These are phyloP conservation scores for Hymenoscyphus scutula DNA, from an alignment of 2,329 filamentous ascomycete species.

Conservation along the genomic window DNA sequence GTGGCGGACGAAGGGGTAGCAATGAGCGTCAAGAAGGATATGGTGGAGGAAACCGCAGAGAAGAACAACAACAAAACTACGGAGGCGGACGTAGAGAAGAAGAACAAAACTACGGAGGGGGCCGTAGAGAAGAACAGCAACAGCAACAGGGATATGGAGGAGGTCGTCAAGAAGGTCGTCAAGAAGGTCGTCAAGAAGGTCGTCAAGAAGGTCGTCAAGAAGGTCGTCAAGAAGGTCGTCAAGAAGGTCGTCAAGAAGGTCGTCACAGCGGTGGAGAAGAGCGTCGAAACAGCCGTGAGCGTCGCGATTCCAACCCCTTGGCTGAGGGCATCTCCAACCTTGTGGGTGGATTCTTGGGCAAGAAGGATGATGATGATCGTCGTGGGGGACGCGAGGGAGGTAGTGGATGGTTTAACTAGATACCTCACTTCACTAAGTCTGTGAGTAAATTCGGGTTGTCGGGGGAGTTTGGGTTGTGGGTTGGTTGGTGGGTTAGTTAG, in stretches of 20 bases:
- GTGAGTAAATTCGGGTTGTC: background rate
- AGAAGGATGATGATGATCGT: background rate
- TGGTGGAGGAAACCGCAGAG: too few relatives aligned
- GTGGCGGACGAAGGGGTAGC: too few relatives aligned
- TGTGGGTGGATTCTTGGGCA: constrained; percentile 8
- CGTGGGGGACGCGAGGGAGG: constrained; percentile 17
- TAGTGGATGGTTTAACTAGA: constrained; percentile 16
- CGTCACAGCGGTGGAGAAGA: background rate
- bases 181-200: constrained; percentile 9
- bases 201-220: constrained; percentile 20
- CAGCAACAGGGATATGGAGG: too few relatives aligned
- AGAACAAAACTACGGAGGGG: constrained; percentile 18
- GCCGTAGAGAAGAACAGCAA: too few relatives aligned
- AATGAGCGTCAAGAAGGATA: too few relatives aligned
- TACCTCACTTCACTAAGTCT: constrained; percentile 15
- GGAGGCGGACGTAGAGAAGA: constrained; percentile 13
- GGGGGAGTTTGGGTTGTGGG: background rate
- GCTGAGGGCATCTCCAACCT: constrained; percentile 3
- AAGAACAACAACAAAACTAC: too few relatives aligned
- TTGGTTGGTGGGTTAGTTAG: background rate
- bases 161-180: background rate
- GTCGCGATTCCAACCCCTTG: background rate
- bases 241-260: constrained; percentile 6
- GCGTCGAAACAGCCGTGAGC: background rate
- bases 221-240: constrained; percentile 6